Base-by-base conservation (phyloP, 2,329 filamentous ascomycete genomes). In the Septoria linicola region DNA sequence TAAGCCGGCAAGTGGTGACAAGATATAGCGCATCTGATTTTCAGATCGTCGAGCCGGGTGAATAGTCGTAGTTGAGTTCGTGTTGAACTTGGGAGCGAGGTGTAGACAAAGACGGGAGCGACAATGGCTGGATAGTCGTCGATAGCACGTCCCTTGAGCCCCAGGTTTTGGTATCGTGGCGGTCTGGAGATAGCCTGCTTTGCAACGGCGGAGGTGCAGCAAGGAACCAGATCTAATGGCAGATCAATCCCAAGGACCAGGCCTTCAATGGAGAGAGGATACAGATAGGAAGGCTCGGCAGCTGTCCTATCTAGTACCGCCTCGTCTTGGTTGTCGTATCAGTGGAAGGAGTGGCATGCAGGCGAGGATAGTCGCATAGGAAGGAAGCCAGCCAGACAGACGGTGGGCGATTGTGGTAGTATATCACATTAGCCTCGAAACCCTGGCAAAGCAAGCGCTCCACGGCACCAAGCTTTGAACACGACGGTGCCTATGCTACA, bases 141-240 rank as follows among this genome's bases (percentile, higher is more conserved):
- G 27, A 35, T 52, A 48, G 27, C 30, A 25, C 44, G 45, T 40
- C 27, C 34, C 14, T 25, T 39, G 17, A 13, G 27, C 14, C 37
- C 41, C 32, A 40, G 54, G 25, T 47, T 25, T 47, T 39, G 54
- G 20, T 46, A 49, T 60, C 59, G 60, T 55, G 56, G 62, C 62
- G 62, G 62, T 64, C 60, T 63, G 60, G 51, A 58, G 52, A 60
- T 49, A 54, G 35, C 56, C 57, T 54, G 54, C 23, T 49, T 44
- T 35, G 44, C 46, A 55, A 49, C 40, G 46, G 44, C 51, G 53
- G 39, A 46, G 45, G 41, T 51, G 57, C 50, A 54, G 61, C 60
- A 62, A 63, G 59, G 62, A 55, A 59, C 43, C 45, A 49, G 54
- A 53, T 54, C 47, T 31, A 20, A 32, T 23, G 35, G 44, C 51